Evolutionary conservation across 202 grass and related monocot species (phyloP), one percentile per base, ranked within the genome.

Genomic region (Saccharum hybrid): DNA sequence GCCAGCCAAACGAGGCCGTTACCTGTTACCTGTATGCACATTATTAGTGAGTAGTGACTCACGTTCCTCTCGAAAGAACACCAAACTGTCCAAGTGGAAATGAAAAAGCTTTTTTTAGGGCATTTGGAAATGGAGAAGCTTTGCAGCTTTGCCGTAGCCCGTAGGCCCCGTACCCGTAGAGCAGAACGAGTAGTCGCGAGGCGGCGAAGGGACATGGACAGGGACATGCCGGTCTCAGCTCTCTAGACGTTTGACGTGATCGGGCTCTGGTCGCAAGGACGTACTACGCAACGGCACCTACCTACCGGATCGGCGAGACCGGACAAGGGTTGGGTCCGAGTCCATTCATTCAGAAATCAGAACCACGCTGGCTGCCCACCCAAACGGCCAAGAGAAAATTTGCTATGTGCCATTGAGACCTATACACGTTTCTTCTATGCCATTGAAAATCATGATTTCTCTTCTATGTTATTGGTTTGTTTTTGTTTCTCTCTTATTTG

Each of bases 311-410:
- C 18, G 19, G 70, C 41, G 61, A 46, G 34, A 81, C 15, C 37
- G 2, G 67, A 68, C 71, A 78, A 61, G 56, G 51, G 72, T 61
- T 86, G 1, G 67, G 78, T 67, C 8, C n/a, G 68, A 63, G 67
- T 79, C 79, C 83, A 78, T 63, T 42, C 21, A 12, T 19, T 7
- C 43, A 2, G 16, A 37, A 63, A 63, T 28, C 49, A 48, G 26
- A 5, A 19, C 22, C 42, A 72, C 43, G 45, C 42, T 26, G 30
- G 30, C 62, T n/a, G n/a, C n/a, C 45, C 13, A 15, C 46, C 12
- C 1, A 19, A 19, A 2, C 51, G 68, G n/a, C n/a, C n/a, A n/a
- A n/a, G n/a, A n/a, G n/a, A n/a, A n/a, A n/a, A n/a, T n/a, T n/a
- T n/a, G n/a, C n/a, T n/a, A n/a, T n/a, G n/a, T n/a, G n/a, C n/a